A percentile compares a stretch with the other conserved stretches of the same genome.
Evolutionary conservation across 495 filamentous ascomycete species (phyloP).

Genomic region (Schizothecium vesticola): DNA sequence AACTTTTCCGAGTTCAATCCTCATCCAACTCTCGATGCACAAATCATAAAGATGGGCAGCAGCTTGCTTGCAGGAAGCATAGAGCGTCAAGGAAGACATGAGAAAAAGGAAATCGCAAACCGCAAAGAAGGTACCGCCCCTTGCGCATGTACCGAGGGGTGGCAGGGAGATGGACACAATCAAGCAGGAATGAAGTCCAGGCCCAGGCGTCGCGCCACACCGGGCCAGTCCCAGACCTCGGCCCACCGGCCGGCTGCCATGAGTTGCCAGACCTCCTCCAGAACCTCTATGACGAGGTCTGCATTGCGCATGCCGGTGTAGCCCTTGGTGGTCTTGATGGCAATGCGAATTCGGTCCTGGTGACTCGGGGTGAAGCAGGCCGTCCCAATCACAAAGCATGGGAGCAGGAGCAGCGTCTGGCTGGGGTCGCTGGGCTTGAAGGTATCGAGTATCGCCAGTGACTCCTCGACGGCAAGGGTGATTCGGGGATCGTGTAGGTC

Average conservation of each 20-base stretch:
- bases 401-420: slow-evolving; percentile 81
- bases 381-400: slow-evolving; percentile 81
- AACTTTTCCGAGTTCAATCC: not conserved
- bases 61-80: not conserved
- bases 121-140: not conserved
- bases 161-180: not conserved
- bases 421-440: slow-evolving; percentile 54
- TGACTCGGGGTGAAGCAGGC: slow-evolving; percentile 68
- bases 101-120: slow-evolving; percentile 1
- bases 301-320: slow-evolving; percentile 82
- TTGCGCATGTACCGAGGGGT: not conserved
- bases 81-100: not conserved
- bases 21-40: not conserved
- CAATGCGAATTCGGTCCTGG: slow-evolving; percentile 61
- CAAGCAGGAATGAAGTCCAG: slow-evolving; percentile 68
- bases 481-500: slow-evolving; percentile 54
- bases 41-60: not conserved
- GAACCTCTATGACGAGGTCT: slow-evolving; percentile 64
- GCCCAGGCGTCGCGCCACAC: slow-evolving; percentile 66
- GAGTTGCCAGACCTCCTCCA: slow-evolving; percentile 74
- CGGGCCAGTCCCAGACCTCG: slow-evolving; percentile 86
- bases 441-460: slow-evolving; percentile 55
- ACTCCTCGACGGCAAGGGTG: slow-evolving; percentile 70
- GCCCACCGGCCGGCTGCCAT: slow-evolving; percentile 73
- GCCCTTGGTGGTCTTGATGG: slow-evolving; percentile 63